Conservation (phyloP, 164 flowering plant genomes). For the Umbellularia californica region DNA sequence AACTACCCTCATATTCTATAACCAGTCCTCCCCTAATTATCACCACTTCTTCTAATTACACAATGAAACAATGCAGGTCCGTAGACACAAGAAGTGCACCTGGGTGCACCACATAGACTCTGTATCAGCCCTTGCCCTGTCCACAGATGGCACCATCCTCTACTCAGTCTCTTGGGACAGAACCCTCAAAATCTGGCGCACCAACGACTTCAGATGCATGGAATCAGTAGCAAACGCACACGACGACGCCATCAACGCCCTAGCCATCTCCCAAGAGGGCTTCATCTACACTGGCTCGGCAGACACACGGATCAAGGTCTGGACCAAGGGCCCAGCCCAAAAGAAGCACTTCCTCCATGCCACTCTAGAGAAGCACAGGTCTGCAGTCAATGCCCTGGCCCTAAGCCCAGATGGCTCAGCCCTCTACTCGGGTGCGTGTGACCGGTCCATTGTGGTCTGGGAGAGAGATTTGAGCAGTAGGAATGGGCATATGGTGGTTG, state of each 20-base stretch:
- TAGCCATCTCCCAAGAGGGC: slow-evolving; percentile 53
- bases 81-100: slow-evolving; percentile 67
- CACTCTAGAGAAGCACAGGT: slow-evolving; percentile 59
- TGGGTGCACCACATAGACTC: slow-evolving; percentile 90
- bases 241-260: slow-evolving; percentile 84
- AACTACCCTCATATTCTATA: too few relatives aligned
- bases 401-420: slow-evolving; percentile 51
- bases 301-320: slow-evolving; percentile 73
- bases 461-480: slow-evolving; percentile 22
- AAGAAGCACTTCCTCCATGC: slow-evolving; percentile 47
- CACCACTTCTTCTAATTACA: too few relatives aligned
- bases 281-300: slow-evolving; percentile 85
- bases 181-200: slow-evolving; percentile 72
- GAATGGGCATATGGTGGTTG: slow-evolving; percentile 33
- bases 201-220: slow-evolving; percentile 64
- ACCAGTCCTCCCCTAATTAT: too few relatives aligned
- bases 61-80: slow-evolving; percentile 13
- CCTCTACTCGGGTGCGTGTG: slow-evolving; percentile 76
- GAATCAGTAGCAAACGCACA: slow-evolving; percentile 74
- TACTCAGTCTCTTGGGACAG: slow-evolving; percentile 95
- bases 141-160: slow-evolving; percentile 50
- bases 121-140: slow-evolving; percentile 66
- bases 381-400: slow-evolving; percentile 78
- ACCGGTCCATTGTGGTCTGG: slow-evolving; percentile 72
- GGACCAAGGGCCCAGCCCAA: slow-evolving; percentile 48